Evolutionary conservation across 768 basidiomycete genomes (phyloP).

Genomic region (Dendrothele bispora): DNA sequence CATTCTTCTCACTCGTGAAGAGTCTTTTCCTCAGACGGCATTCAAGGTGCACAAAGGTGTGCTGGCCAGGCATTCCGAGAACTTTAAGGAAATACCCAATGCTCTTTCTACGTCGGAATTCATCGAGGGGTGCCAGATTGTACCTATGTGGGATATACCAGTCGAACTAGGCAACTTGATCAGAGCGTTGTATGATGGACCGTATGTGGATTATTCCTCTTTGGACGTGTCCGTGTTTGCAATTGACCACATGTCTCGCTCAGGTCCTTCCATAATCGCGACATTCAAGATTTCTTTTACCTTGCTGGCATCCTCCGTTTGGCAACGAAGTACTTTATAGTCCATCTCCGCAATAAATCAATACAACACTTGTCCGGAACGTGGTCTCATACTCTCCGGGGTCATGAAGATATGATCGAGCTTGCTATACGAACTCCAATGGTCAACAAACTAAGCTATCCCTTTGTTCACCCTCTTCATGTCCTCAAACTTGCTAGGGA

Average conservation of each 20-base stretch:
- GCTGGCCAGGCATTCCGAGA: conserved; percentile 52
- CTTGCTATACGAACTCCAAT: conserved; percentile 42
- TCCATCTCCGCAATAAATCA: conserved; percentile 49
- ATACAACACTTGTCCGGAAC: conserved; percentile 47
- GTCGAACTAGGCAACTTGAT: conserved; percentile 50
- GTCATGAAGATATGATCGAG: conserved; percentile 57
- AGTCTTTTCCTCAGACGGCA: no score
- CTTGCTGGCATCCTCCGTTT: conserved; percentile 59
- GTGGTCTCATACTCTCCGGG: conserved; percentile 54
- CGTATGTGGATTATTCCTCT: conserved; percentile 35
- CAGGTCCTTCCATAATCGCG: conserved; percentile 32
- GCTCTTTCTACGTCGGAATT: conserved; percentile 31
- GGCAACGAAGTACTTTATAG: conserved; percentile 59
- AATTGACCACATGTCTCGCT: neutral
- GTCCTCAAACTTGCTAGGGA: conserved; percentile 57
- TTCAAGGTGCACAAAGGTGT: conserved; percentile 57
- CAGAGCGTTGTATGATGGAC: conserved; percentile 56
- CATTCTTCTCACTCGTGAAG: conserved; percentile 42
- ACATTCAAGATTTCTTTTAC: conserved; percentile 52
- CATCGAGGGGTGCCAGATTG: conserved; percentile 48
- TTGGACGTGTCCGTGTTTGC: no score
- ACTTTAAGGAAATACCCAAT: conserved; percentile 48
- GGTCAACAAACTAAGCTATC: conserved; percentile 48
- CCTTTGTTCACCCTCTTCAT: conserved; percentile 58
- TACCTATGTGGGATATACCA: conserved; percentile 53